Evolutionary conservation across 1,284 basidiomycete species (phyloP).

Genomic region (Puccinia horiana): DNA sequence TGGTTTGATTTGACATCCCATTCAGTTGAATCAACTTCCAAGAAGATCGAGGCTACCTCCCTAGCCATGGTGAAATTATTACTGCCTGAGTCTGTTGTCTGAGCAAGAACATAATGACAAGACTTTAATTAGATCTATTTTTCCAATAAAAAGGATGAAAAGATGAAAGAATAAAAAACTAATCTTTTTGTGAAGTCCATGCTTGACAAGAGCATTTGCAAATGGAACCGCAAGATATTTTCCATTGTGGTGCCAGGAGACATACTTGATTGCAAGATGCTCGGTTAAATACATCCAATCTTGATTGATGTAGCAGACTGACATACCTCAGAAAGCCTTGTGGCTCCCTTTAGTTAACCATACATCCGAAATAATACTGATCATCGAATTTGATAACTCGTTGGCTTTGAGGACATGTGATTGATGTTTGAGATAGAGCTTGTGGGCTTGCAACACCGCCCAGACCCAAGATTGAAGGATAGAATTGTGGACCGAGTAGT

Average conservation of each 20-base stretch:
- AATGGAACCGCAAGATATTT: background rate
- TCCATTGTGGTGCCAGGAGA: constrained; percentile 13
- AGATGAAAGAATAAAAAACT: background rate
- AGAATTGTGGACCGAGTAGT: background rate
- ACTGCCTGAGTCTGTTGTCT: background rate
- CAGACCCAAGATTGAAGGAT: background rate
- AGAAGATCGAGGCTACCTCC: background rate
- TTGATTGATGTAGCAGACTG: background rate
- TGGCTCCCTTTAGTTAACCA: constrained; percentile 5
- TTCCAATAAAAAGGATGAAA: too few relatives aligned
- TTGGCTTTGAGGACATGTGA: background rate
- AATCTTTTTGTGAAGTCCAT: constrained; percentile 5
- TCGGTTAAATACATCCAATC: background rate
- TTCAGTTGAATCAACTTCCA: background rate
- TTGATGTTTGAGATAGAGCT: background rate
- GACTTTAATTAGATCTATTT: too few relatives aligned
- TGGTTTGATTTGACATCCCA: background rate
- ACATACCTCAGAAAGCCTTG: background rate
- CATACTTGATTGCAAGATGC: background rate
- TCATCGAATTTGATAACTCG: background rate
- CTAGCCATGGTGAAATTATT: constrained; percentile 27
- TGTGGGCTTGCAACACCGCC: background rate
- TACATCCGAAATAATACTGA: background rate
- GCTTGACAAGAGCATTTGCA: too few relatives aligned
- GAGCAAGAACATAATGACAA: background rate